Percentiles rank a stretch among this genome's conserved stretches.
phyloP scores from a whole-genome alignment of 257 asterid species.

The Solanum pinnatisectum region DNA sequence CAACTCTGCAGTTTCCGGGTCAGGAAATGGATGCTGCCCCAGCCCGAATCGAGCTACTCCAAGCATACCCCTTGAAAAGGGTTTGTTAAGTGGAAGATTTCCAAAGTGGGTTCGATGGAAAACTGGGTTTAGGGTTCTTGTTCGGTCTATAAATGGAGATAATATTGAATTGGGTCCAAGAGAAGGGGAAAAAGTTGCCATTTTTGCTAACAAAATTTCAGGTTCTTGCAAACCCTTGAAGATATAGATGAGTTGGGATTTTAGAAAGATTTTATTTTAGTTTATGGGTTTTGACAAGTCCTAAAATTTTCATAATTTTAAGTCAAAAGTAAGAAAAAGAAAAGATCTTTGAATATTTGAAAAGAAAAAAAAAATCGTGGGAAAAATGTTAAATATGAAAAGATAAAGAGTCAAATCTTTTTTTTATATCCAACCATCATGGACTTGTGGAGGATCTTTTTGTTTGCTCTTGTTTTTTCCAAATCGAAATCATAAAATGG shows the following conservation, averaged over 20 bases:
- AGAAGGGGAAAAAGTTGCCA: constrained; percentile 45
- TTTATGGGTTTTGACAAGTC: not conserved
- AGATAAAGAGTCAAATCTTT: not conserved
- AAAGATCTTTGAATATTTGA: not conserved
- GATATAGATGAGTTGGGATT: not conserved
- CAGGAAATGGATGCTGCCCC: constrained; percentile 73
- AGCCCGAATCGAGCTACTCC: constrained; percentile 67
- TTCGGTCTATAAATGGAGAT: constrained; percentile 43
- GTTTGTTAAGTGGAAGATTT: constrained; percentile 28
- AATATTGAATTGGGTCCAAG: constrained; percentile 35
- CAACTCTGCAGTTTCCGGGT: constrained; percentile 48
- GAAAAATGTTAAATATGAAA: not conserved
- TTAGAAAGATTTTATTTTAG: not conserved
- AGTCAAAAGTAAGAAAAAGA: not conserved
- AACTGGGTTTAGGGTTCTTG: constrained; percentile 27
- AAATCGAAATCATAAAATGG: too few relatives aligned
- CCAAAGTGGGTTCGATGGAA: constrained; percentile 33
- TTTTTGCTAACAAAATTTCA: constrained; percentile 3
- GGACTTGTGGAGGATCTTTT: not conserved
- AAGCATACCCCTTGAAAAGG: constrained; percentile 32
- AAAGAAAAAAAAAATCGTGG: not conserved
- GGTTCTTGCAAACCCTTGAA: not conserved
- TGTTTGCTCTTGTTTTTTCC: not conserved
- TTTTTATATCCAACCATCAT: not conserved
- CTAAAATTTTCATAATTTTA: not conserved